These are phyloP conservation scores for Neoboletus brunneissimus DNA, from an alignment of 768 basidiomycete genomes.

Conservation along the genomic window DNA sequence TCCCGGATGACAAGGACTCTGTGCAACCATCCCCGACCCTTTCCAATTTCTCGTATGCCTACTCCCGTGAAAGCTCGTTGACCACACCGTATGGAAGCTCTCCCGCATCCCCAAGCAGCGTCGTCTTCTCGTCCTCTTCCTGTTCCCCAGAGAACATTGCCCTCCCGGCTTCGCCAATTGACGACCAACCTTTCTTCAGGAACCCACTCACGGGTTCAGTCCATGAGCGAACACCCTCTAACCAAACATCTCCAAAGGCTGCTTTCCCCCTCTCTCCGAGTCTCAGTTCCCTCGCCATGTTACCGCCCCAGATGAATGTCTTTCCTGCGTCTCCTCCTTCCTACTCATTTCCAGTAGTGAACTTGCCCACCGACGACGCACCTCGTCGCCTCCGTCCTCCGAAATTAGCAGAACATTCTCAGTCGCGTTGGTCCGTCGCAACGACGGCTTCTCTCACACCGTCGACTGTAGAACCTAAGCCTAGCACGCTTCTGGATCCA, in stretches of 20 bases:
- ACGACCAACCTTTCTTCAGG: slow-evolving; percentile 7
- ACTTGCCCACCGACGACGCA: background rate
- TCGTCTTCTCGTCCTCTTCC: slow-evolving; percentile 10
- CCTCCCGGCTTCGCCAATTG: slow-evolving; percentile 25
- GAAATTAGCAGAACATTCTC: slow-evolving; percentile 4
- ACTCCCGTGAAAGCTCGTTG: slow-evolving; percentile 26
- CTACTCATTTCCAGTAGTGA: background rate
- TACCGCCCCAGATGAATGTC: slow-evolving; percentile 4
- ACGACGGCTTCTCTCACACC: slow-evolving; percentile 30
- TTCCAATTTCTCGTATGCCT: slow-evolving; percentile 26
- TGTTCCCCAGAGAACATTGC: slow-evolving; percentile 27
- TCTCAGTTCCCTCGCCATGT: background rate
- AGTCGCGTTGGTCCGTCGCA: slow-evolving; percentile 31
- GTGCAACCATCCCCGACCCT: slow-evolving; percentile 27
- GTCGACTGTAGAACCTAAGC: slow-evolving; percentile 14
- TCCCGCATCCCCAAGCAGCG: slow-evolving; percentile 21
- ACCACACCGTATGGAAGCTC: slow-evolving; percentile 25
- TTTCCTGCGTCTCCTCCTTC: slow-evolving; percentile 11
- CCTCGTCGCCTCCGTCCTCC: slow-evolving; percentile 5
- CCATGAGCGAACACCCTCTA: slow-evolving; percentile 4
- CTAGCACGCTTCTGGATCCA: background rate
- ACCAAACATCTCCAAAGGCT: background rate
- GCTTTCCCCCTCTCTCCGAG: slow-evolving; percentile 7
- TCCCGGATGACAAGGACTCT: slow-evolving; percentile 27
- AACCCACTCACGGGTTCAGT: background rate